Conservation (phyloP, 2,329 filamentous ascomycete genomes). For the Aspergillus pseudoglaucus region DNA sequence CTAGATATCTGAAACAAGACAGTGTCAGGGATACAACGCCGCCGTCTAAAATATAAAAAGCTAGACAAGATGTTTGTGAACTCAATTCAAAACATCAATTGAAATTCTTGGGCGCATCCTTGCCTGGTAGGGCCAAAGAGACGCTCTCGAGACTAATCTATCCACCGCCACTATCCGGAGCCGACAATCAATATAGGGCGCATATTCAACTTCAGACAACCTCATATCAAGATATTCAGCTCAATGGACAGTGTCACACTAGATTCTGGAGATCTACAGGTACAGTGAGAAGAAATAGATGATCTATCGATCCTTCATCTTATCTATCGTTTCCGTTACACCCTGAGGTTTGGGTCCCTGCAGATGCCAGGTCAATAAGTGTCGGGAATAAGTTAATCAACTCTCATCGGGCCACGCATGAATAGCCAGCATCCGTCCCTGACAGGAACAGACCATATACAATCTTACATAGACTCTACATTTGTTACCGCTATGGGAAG, state of each 20-base stretch:
- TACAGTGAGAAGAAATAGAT: slow-evolving; percentile 5
- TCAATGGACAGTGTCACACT: neutral
- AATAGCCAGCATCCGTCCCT: too few relatives aligned
- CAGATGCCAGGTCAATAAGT: neutral
- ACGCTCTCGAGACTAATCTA: neutral
- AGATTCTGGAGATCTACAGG: slow-evolving; percentile 12
- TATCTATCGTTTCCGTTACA: neutral
- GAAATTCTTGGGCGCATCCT: neutral
- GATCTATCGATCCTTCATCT: slow-evolving; percentile 12
- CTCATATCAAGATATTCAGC: neutral
- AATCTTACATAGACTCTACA: too few relatives aligned
- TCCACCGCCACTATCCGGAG: neutral
- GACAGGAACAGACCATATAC: too few relatives aligned
- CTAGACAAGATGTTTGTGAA: neutral
- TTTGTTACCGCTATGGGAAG: too few relatives aligned
- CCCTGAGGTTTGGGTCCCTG: neutral
- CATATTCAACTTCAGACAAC: neutral
- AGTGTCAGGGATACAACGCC: neutral
- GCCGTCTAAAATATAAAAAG: neutral
- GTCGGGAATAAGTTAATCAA: neutral
- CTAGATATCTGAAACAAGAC: neutral
- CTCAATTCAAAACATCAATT: neutral
- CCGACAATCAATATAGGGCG: neutral
- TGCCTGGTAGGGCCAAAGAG: neutral
- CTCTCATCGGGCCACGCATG: too few relatives aligned